Conservation (phyloP, 441 rosid genomes). For the Omphalea diandra region DNA sequence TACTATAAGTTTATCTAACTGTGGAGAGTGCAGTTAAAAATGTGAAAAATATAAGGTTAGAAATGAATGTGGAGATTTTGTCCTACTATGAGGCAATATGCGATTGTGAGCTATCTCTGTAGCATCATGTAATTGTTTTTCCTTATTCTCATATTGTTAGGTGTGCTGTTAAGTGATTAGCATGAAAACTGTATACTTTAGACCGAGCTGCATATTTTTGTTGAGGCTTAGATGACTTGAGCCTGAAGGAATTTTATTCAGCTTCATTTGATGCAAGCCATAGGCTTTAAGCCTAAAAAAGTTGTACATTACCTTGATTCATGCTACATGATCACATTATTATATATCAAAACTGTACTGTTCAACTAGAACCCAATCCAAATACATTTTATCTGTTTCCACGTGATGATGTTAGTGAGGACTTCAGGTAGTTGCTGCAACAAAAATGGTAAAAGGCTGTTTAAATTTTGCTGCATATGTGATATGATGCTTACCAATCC, state of each 20-base stretch:
- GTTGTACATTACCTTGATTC: neutral
- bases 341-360: neutral
- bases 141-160: neutral
- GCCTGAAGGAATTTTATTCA: neutral
- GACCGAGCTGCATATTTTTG: neutral
- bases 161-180: neutral
- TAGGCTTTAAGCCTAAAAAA: neutral
- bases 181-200: neutral
- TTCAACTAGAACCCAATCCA: neutral
- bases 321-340: neutral
- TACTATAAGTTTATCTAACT: neutral
- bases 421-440: neutral
- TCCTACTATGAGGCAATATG: neutral
- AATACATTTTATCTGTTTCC: neutral
- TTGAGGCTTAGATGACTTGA: neutral
- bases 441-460: neutral
- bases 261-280: constrained; percentile 8
- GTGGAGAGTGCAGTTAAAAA: neutral
- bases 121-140: neutral
- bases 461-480: neutral
- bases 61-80: neutral
- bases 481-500: neutral
- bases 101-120: neutral
- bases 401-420: neutral
- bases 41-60: neutral